Conservation (phyloP, 2,329 filamentous ascomycete species). For the Cercospora sp. region DNA sequence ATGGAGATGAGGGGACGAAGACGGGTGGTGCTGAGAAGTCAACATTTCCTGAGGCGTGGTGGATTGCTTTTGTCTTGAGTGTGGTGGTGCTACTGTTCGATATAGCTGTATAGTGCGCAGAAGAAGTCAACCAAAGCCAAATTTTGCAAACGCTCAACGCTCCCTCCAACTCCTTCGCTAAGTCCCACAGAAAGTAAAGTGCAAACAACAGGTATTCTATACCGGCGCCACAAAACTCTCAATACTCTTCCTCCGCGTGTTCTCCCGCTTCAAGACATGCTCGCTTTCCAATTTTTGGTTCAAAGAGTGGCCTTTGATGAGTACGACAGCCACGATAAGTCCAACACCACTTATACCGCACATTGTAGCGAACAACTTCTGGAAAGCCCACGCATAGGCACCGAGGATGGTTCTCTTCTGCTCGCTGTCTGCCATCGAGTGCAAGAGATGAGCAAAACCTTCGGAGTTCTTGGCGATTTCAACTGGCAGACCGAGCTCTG, state of each 20-base stretch:
- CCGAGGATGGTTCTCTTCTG: constrained; percentile 19
- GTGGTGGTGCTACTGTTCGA: not conserved
- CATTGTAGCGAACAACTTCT: constrained; percentile 30
- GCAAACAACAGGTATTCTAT: not conserved
- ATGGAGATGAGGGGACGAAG: not conserved
- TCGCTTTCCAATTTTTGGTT: constrained; percentile 23
- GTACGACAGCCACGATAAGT: constrained; percentile 17
- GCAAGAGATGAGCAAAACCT: constrained; percentile 26
- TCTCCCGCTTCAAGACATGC: constrained; percentile 16
- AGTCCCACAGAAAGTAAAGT: not conserved
- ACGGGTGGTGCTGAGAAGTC: not conserved
- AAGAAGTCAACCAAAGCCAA: not conserved
- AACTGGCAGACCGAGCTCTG: constrained; percentile 11
- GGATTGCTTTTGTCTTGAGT: not conserved
- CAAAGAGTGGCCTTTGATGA: constrained; percentile 23
- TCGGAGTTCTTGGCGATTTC: constrained; percentile 29
- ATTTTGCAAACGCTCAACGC: not conserved
- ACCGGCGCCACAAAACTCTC: not conserved
- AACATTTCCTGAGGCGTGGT: constrained; percentile 2
- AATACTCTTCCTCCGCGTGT: not conserved
- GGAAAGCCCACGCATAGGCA: constrained; percentile 29
- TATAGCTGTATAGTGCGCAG: not conserved
- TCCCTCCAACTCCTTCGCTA: constrained; percentile 6
- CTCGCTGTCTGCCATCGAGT: constrained; percentile 19
- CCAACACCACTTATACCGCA: constrained; percentile 32